A percentile compares a stretch with the other conserved stretches of the same genome.
phyloP scores from a whole-genome alignment of 1,284 basidiomycete genomes.

The Pulveroboletus sp. region DNA sequence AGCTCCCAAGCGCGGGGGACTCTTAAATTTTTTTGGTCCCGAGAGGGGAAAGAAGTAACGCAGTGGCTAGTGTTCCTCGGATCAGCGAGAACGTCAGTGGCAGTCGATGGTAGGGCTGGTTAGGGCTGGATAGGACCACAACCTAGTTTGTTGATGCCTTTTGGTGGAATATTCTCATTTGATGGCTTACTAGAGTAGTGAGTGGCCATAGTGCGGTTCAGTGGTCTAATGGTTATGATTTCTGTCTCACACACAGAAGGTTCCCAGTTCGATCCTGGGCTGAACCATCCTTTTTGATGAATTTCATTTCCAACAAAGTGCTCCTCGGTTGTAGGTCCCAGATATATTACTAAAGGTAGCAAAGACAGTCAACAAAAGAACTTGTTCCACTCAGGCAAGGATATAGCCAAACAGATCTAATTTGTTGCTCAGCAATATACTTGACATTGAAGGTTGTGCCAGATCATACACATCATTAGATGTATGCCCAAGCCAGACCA shows the following conservation, averaged over 20 bases:
- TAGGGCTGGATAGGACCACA: no score
- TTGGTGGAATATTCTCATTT: no score
- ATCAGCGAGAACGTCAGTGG: no score
- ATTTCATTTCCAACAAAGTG: no score
- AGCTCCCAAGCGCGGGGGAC: conserved; percentile 30
- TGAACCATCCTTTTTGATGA: conserved; percentile 39
- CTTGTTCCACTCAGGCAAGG: background rate
- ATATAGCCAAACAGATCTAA: background rate
- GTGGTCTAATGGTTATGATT: conserved; percentile 49
- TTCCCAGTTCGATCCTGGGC: conserved; percentile 51
- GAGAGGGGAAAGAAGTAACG: conserved; percentile 35
- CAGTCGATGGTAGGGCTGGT: no score
- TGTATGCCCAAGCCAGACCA: background rate
- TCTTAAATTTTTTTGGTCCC: conserved; percentile 37
- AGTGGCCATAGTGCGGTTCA: no score
- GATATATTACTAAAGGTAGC: background rate
- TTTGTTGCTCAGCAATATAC: background rate
- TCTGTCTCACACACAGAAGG: conserved; percentile 51
- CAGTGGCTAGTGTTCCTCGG: no score
- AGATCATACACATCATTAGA: background rate
- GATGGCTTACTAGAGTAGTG: no score
- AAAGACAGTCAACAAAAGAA: background rate
- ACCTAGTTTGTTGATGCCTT: no score
- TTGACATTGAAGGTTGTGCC: conserved; percentile 1
- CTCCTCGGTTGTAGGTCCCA: no score